These are phyloP conservation scores for Paramecium primaurelia DNA, from an alignment of 73 alveolate genomes.

Conservation along the genomic window DNA sequence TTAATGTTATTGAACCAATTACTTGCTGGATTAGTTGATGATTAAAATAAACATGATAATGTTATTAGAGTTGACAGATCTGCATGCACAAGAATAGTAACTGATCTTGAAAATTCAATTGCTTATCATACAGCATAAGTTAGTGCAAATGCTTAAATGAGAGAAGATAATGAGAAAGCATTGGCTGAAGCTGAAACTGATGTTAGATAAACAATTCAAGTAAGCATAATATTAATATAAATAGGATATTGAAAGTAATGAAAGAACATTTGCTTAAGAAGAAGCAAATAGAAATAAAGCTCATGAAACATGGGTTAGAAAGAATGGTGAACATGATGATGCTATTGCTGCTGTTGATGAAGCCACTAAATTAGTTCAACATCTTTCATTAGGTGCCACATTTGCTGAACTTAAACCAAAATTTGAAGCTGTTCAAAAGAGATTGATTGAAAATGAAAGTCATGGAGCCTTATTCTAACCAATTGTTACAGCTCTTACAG, in stretches of 20 bases:
- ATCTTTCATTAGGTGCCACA: slow-evolving; percentile 47
- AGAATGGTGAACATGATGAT: slow-evolving; percentile 40
- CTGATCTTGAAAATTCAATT: slow-evolving; percentile 28
- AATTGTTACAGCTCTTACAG: slow-evolving; percentile 37
- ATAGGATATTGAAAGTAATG: slow-evolving; percentile 37
- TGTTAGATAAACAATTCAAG: slow-evolving; percentile 34
- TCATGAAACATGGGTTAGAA: slow-evolving; percentile 39
- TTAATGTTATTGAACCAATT: slow-evolving; percentile 8
- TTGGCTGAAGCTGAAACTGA: slow-evolving; percentile 42
- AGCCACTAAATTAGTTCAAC: slow-evolving; percentile 37
- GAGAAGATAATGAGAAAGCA: slow-evolving; percentile 44
- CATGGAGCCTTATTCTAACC: slow-evolving; percentile 47
- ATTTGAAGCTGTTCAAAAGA: slow-evolving; percentile 40
- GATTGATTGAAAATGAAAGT: slow-evolving; percentile 30
- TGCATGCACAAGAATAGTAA: slow-evolving; percentile 45
- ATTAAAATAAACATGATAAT: slow-evolving; percentile 31
- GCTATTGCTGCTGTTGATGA: slow-evolving; percentile 49
- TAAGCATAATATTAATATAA: neutral
- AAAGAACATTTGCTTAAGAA: slow-evolving; percentile 25
- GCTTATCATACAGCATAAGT: slow-evolving; percentile 41
- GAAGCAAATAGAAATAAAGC: slow-evolving; percentile 42
- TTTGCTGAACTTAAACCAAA: slow-evolving; percentile 44
- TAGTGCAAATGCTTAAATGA: slow-evolving; percentile 22
- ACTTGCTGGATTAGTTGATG: slow-evolving; percentile 56
- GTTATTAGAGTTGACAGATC: slow-evolving; percentile 42